Percentiles rank a stretch among this genome's conserved stretches.
Conservation (phyloP, 2,329 filamentous ascomycete genomes). For the Diaporthe citriasiana region DNA sequence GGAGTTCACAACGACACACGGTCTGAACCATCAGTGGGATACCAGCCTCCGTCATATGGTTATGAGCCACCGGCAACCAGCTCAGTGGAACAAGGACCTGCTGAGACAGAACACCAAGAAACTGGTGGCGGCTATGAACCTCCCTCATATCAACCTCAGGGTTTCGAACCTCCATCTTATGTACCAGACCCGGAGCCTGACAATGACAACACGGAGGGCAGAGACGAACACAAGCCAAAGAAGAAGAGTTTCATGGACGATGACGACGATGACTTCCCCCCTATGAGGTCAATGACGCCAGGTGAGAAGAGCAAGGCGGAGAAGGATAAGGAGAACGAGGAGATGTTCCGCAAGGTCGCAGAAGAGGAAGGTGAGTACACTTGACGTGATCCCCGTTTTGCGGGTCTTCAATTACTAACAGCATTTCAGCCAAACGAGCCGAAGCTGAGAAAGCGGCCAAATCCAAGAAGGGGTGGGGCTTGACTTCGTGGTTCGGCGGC, state of each 20-base stretch:
- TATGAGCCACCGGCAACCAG: constrained; percentile 64
- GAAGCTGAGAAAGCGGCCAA: constrained; percentile 64
- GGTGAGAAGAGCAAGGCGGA: constrained; percentile 74
- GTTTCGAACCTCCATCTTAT: constrained; percentile 69
- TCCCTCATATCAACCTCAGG: constrained; percentile 72
- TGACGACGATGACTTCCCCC: constrained; percentile 78
- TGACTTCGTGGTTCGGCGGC: constrained; percentile 86
- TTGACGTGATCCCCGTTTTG: constrained; percentile 38
- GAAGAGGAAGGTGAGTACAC: constrained; percentile 76
- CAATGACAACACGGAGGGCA: constrained; percentile 61
- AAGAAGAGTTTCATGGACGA: constrained; percentile 88
- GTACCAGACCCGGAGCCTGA: constrained; percentile 63
- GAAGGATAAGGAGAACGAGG: constrained; percentile 84
- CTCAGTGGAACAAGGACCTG: constrained; percentile 48
- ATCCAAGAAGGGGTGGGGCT: constrained; percentile 81
- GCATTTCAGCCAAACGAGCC: constrained; percentile 70
- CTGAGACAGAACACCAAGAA: constrained; percentile 46
- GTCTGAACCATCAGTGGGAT: constrained; percentile 46
- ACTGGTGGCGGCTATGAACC: constrained; percentile 69
- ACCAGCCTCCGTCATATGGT: constrained; percentile 64
- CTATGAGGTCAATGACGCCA: constrained; percentile 58
- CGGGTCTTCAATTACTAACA: constrained; percentile 21
- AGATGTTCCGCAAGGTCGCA: constrained; percentile 87
- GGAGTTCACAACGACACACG: constrained; percentile 18
- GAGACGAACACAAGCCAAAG: constrained; percentile 71